phyloP scores from a whole-genome alignment of 2,329 filamentous ascomycete genomes.

The Penicillium vulpinum region DNA sequence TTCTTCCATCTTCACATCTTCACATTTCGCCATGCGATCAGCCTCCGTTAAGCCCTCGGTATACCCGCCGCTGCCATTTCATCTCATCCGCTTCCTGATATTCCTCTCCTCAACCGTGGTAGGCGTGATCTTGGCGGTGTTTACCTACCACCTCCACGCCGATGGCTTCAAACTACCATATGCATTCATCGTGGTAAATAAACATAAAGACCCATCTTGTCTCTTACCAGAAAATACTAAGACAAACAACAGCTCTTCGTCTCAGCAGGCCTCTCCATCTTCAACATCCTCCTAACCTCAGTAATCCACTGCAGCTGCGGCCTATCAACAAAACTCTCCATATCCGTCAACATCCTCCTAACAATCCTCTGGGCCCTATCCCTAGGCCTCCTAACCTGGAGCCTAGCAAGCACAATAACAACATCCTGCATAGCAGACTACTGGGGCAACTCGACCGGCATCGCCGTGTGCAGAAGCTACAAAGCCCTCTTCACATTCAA shows the following conservation, averaged over 20 bases:
- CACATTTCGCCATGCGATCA: constrained; percentile 30
- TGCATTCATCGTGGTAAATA: constrained; percentile 59
- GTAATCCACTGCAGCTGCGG: constrained; percentile 53
- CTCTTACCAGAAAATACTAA: not conserved
- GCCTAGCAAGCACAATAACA: constrained; percentile 53
- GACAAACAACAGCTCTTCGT: constrained; percentile 48
- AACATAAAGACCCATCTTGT: not conserved
- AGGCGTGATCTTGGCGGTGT: constrained; percentile 55
- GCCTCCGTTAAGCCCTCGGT: constrained; percentile 39
- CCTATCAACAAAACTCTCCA: constrained; percentile 55
- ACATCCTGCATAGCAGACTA: constrained; percentile 52
- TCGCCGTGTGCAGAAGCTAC: constrained; percentile 59
- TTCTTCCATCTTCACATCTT: constrained; percentile 4
- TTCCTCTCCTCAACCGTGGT: constrained; percentile 58
- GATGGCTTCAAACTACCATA: constrained; percentile 57
- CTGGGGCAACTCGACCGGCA: constrained; percentile 57
- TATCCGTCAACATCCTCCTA: constrained; percentile 51
- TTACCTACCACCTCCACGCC: constrained; percentile 55
- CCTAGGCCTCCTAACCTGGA: constrained; percentile 56
- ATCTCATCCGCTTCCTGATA: constrained; percentile 37
- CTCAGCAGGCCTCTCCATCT: constrained; percentile 53
- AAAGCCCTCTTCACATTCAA: constrained; percentile 62
- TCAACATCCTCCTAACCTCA: constrained; percentile 51
- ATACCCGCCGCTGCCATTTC: constrained; percentile 43
- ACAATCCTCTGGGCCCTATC: constrained; percentile 54